Base-by-base conservation (phyloP, 352 stramenopile genomes). In the Hyaloperonospora brassicae region DNA sequence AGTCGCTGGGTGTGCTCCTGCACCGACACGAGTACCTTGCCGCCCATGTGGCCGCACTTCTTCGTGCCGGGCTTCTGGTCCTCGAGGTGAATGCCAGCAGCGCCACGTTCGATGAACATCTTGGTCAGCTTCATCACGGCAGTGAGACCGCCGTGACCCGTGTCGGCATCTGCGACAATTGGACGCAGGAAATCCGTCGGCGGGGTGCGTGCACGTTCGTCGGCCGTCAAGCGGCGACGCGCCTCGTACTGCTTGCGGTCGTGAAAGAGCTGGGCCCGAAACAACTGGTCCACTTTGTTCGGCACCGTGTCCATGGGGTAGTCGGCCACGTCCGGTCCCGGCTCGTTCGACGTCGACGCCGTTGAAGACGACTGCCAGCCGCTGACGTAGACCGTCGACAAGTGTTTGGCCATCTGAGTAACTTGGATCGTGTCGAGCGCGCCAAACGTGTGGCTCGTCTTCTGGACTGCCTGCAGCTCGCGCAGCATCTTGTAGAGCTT, bases 21-120 rank as follows among this genome's bases (percentile, higher is more conserved):
- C 11, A 96, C 97, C 21, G 92, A 95, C 21, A 98, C 95, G 10
- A 99, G 80, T 45, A 99, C 95, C 75, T 98, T 98, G 46, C 95
- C 95, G 27, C 95, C 94, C 95, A 99, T 98, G 79, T 99, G 96
- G 38, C 96, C 96, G 67, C 96, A 99, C 73, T 99, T 99, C 76
- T 99, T 99, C 1, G 95, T 98, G 60, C 96, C 95, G 5, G 95
- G 93, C 71, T 98, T 97, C 78, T 99, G 96, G 78, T 99, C 96
- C 72, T 99, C 96, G 50, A 99, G 91, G 80, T 99, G 96, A 52
- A 99, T 95, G 50, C 95, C 96, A 5, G 95, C 87, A n/a, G 95
- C 96, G 17, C 96, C 96, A 50, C 91, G 89, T 66, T 99, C 95
- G 50, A 98, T 92, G 71, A 98, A 98, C 68, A 99, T 94, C 76